Conservation (phyloP, 345 rosid species). For the Salix exigua region DNA sequence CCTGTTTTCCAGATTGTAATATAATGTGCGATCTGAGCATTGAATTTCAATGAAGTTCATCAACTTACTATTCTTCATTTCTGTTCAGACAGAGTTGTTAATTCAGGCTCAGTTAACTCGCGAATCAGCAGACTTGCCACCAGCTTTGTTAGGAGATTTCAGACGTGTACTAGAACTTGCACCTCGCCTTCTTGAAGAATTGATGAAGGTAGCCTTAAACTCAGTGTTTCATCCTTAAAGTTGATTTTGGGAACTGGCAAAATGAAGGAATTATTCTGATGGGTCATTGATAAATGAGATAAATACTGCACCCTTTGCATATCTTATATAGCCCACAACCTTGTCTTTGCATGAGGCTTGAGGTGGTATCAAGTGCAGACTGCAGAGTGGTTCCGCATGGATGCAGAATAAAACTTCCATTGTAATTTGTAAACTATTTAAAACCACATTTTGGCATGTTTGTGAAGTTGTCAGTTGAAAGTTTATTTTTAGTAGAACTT, state of each 20-base stretch:
- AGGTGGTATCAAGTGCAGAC: neutral
- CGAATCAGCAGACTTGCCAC: constrained; percentile 67
- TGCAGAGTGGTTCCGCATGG: neutral
- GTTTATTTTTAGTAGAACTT: neutral
- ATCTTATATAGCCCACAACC: neutral
- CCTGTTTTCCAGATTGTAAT: constrained; percentile 8
- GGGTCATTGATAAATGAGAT: neutral
- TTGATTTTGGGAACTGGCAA: constrained; percentile 1
- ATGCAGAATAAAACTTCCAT: neutral
- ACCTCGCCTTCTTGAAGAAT: constrained; percentile 94
- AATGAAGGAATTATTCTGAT: neutral
- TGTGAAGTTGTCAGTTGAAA: neutral
- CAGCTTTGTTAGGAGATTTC: constrained; percentile 73
- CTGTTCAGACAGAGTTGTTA: constrained; percentile 81
- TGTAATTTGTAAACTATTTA: neutral
- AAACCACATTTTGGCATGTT: neutral
- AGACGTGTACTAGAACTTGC: constrained; percentile 86
- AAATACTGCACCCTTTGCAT: neutral
- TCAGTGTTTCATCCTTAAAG: neutral
- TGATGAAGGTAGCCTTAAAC: constrained; percentile 61
- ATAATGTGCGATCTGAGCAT: neutral
- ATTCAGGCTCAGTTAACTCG: constrained; percentile 96
- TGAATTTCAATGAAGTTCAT: constrained; percentile 8
- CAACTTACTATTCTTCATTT: constrained; percentile 3
- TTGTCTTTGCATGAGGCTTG: neutral